Percentiles rank a stretch among this genome's conserved stretches.
Conservation (phyloP, 139 green algal species). For the Nannochloris sp. region DNA sequence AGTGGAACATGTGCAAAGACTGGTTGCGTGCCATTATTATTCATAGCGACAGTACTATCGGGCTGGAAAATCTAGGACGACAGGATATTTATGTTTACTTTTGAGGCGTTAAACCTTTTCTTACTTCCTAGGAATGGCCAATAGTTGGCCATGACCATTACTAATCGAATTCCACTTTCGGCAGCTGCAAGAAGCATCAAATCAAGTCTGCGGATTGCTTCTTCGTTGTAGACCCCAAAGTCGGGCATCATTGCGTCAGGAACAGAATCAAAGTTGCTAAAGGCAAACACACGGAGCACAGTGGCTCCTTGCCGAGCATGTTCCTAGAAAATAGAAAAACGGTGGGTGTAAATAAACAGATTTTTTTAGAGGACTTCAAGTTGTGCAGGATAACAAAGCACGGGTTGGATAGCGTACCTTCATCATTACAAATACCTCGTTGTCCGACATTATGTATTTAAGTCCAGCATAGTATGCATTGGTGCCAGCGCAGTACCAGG, state of each 20-base stretch:
- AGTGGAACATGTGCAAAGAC: too few species aligned
- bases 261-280: not conserved
- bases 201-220: not conserved
- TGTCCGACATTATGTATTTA: not conserved
- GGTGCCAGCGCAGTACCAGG: not conserved
- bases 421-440: not conserved
- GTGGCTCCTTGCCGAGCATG: not conserved
- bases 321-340: too few species aligned
- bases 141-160: slow-evolving; percentile 42
- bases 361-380: too few species aligned
- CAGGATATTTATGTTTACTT: too few species aligned
- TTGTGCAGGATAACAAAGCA: too few species aligned
- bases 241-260: not conserved
- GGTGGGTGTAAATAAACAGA: too few species aligned
- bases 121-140: slow-evolving; percentile 24
- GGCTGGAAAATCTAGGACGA: too few species aligned
- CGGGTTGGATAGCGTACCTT: too few species aligned
- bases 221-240: not conserved
- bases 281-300: slow-evolving; percentile 1
- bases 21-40: too few species aligned
- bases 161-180: slow-evolving; percentile 26
- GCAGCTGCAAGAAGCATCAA: slow-evolving; percentile 4
- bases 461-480: too few species aligned
- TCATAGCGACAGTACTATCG: too few species aligned
- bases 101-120: too few species aligned